Evolutionary conservation across 352 stramenopile species (phyloP).

Genomic region (Phytophthora idaei): DNA sequence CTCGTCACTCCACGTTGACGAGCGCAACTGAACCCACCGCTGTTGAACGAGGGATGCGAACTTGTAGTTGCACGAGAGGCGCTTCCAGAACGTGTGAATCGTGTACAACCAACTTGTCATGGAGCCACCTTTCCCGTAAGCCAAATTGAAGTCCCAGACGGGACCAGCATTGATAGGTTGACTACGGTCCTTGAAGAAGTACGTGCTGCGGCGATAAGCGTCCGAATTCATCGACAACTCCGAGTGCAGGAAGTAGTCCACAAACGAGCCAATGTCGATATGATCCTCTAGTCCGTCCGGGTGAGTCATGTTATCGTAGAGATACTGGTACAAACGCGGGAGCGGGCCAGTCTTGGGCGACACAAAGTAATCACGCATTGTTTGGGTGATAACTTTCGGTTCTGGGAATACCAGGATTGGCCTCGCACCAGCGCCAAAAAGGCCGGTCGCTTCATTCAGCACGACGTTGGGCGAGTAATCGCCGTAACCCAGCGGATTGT

Average conservation of each 20-base stretch:
- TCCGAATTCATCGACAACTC: constrained; percentile 69
- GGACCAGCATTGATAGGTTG: constrained; percentile 70
- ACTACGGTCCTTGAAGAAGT: constrained; percentile 75
- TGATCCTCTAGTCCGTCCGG: constrained; percentile 52
- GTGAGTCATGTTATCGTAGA: constrained; percentile 70
- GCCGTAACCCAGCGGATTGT: constrained; percentile 56
- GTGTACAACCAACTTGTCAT: constrained; percentile 64
- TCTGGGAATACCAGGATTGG: constrained; percentile 56
- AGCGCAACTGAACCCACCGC: constrained; percentile 55
- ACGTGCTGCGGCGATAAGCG: constrained; percentile 64
- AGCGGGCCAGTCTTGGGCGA: constrained; percentile 52
- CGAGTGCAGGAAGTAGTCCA: constrained; percentile 75
- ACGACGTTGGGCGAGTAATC: constrained; percentile 68
- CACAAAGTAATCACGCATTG: constrained; percentile 72
- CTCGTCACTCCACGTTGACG: constrained; percentile 56
- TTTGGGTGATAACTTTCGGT: constrained; percentile 50
- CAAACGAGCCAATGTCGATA: constrained; percentile 71
- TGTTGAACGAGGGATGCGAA: constrained; percentile 62
- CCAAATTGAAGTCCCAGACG: constrained; percentile 77
- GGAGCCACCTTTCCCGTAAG: constrained; percentile 49
- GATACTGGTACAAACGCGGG: constrained; percentile 57
- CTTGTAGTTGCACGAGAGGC: constrained; percentile 74
- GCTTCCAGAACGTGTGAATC: constrained; percentile 62
- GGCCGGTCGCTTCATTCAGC: constrained; percentile 54
- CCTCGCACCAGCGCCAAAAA: constrained; percentile 62